A percentile compares a stretch with the other conserved stretches of the same genome.
These are phyloP conservation scores for Collybia sp. DNA, from an alignment of 768 basidiomycete genomes.

Conservation along the genomic window DNA sequence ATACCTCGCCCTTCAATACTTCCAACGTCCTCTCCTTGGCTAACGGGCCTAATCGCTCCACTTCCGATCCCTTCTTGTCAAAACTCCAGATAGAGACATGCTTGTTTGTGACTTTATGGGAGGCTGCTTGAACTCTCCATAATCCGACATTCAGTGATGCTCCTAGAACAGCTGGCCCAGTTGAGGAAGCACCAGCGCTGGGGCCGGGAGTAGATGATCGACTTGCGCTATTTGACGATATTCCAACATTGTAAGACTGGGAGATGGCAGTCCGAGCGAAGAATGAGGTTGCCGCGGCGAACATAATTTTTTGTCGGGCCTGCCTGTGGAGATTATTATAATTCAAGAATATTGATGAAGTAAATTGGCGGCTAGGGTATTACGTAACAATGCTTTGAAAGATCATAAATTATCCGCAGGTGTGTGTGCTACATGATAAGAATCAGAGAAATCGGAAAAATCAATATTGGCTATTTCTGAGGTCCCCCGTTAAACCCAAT, in stretches of 20 bases:
- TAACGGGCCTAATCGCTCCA: constrained; percentile 60
- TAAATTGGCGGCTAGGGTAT: no score
- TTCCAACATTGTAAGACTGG: constrained; percentile 70
- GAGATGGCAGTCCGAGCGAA: constrained; percentile 78
- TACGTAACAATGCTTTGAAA: no score
- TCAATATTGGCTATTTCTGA: constrained; percentile 9
- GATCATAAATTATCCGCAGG: no score
- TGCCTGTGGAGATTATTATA: no score
- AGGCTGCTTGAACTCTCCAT: constrained; percentile 86
- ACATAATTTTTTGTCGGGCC: constrained; percentile 37
- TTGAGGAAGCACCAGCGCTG: constrained; percentile 15
- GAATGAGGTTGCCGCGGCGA: constrained; percentile 81
- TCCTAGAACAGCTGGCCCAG: constrained; percentile 36
- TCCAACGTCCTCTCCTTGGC: constrained; percentile 77
- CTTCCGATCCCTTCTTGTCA: constrained; percentile 75
- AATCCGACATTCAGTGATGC: constrained; percentile 71
- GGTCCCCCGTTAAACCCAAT: constrained; percentile 23
- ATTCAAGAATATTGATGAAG: no score
- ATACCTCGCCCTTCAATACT: constrained; percentile 86
- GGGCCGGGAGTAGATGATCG: constrained; percentile 47
- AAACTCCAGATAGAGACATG: constrained; percentile 90
- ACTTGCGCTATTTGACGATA: constrained; percentile 28
- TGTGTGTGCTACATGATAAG: background rate
- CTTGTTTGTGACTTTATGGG: constrained; percentile 87
- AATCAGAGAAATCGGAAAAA: constrained; percentile 1